Conservation (phyloP, 1,139 yeast genomes). For the Candida freyschussii region DNA sequence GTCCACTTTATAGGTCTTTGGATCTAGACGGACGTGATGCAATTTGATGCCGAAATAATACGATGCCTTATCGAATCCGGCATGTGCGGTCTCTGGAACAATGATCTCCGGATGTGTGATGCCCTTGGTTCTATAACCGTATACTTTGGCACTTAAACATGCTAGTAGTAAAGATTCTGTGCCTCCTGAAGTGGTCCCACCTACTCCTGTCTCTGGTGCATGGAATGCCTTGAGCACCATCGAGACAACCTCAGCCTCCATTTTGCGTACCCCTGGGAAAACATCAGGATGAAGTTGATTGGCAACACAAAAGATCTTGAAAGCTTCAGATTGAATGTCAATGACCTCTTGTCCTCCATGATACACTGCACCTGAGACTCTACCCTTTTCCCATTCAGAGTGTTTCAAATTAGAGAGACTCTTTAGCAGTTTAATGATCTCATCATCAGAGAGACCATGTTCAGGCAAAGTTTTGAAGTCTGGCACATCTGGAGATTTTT, state of each 20-base stretch:
- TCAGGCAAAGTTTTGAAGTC: conserved; percentile 52
- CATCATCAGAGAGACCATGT: conserved; percentile 45
- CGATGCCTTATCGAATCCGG: conserved; percentile 93
- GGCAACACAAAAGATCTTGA: conserved; percentile 72
- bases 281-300: conserved; percentile 97
- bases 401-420: conserved; percentile 49
- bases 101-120: conserved; percentile 77
- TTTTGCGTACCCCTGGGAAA: conserved; percentile 92
- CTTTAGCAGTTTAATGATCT: conserved; percentile 46
- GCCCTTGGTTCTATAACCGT: conserved; percentile 51
- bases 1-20: conserved; percentile 64
- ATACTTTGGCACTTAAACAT: conserved; percentile 74
- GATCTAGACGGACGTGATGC: conserved; percentile 75
- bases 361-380: conserved; percentile 92
- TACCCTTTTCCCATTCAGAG: conserved; percentile 77
- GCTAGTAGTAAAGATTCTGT: conserved; percentile 86
- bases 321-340: conserved; percentile 70
- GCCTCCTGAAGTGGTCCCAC: conserved; percentile 96
- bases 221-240: conserved; percentile 82
- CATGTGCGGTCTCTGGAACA: conserved; percentile 88
- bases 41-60: conserved; percentile 84
- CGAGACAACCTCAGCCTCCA: conserved; percentile 93
- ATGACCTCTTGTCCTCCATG: conserved; percentile 84
- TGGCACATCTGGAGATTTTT: conserved; percentile 41
- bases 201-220: conserved; percentile 68